Base-by-base conservation (phyloP, 768 basidiomycete genomes). In the Tylopilus subfusipes region DNA sequence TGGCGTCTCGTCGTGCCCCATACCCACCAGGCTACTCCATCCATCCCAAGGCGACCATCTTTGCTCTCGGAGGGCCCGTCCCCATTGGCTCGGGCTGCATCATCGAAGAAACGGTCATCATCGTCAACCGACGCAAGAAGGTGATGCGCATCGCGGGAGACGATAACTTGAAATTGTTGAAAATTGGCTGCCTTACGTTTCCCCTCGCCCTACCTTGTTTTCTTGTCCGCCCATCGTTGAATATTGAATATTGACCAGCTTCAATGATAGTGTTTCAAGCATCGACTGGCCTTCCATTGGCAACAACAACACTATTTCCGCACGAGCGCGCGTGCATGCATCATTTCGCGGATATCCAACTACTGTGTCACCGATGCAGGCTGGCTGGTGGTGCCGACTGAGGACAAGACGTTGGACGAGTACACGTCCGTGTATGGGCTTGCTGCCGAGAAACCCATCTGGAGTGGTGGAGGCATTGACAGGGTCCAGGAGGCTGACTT, bases 61-160 rank as follows among this genome's bases (percentile, higher is more conserved):
- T 95, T 63, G 94, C 95, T 16, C 82, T 93, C 52, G 86, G 84
- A 10, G 95, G 93, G 0, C 90, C 93, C 3, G 95, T 99, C 59
- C 78, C 93, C 42, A 88, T 99, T 50, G 96, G 94, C 14, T 76
- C 82, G 21, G 82, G 87, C 49, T 94, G 92, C 66, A 90, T 98
- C 62, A 83, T 98, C 53, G 97, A 98, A 65, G 97, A 99, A 68
- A 82, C 82, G 12, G 90, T 83, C 6, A 86, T 97, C 62, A 83
- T 99, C 57, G 87, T 97, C 48, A 98, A 98, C 71, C 79, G 91
- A 83, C 88, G 56, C 50, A 93, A 89, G 63, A 89, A 93, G 65
- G 82, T 88, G 33, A 92, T 98, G 93, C 83, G 86, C 19, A 93
- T 99, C 45, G 96, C n/a, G n/a, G n/a, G 96, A 7, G 86, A 96